Base-by-base conservation (phyloP, 169 alveolate genomes). In the Plasmodium gallinaceum region DNA sequence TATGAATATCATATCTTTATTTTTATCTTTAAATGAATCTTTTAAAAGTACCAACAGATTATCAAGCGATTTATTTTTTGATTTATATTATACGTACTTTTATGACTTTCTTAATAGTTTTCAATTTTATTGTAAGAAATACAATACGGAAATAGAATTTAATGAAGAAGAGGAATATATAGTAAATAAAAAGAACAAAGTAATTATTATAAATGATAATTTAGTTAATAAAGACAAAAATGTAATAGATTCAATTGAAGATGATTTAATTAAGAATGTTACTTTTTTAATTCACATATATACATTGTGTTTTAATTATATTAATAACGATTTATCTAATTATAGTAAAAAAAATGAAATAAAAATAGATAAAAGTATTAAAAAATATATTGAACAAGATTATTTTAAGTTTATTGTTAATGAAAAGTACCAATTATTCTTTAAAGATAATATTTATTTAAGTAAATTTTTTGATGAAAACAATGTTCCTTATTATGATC, bases 1-100 rank as follows among this genome's bases (percentile, higher is more conserved):
- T 22, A 86, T 86, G 69, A 86, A 86, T 86, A 86, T 86, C 42
- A 86, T 86, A n/a, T 86, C 92, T 18, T n/a, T 86, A n/a, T 86
- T 86, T 71, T 65, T 86, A 5, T 86, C 88, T 42, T 42, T 86
- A 73, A 86, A 86, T 54, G 88, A 70, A 2, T 39, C 22, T 5
- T 62, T 86, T 9, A 66, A 68, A 51, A 66, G 48, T 65, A 68
- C 20, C 18, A 51, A 86, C 8, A 70, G 43, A 64, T 71, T 86
- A 37, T 65, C 88, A 61, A 39, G 37, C 7, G 92, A 86, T 71
- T 46, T 62, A 60, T 70, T 86, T 14, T 86, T 86, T 43, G 92
- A 86, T 64, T 66, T 86, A 20, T 86, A 86, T 22, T 86, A 86
- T 39, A 24, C 74, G n/a, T 64, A 86, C 51, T 86, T 60, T 72